Evolutionary conservation across 73 alveolate genomes (phyloP).

Genomic region (Durusdinium trenchii): DNA sequence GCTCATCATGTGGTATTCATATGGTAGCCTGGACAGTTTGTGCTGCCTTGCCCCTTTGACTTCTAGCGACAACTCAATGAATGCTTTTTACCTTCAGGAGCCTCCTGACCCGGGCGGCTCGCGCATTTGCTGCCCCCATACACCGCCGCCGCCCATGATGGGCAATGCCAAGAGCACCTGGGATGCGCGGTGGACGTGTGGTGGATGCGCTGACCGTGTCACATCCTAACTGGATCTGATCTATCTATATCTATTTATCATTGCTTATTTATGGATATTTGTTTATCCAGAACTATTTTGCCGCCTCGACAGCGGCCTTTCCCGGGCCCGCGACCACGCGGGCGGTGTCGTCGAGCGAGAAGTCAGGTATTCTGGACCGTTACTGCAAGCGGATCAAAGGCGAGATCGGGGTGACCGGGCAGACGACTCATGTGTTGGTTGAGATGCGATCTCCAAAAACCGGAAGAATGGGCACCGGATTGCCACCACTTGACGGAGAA

Average conservation of each 20-base stretch:
- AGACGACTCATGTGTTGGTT: too few species aligned
- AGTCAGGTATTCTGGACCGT: conserved; percentile 66
- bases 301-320: background rate
- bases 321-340: background rate
- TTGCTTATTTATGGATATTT: too few species aligned
- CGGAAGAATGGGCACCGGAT: too few species aligned
- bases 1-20: too few species aligned
- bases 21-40: too few species aligned
- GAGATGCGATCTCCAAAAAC: too few species aligned
- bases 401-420: background rate
- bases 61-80: too few species aligned
- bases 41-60: too few species aligned
- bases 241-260: too few species aligned
- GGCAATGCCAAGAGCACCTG: conserved; percentile 57
- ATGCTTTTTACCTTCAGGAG: background rate
- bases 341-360: too few species aligned
- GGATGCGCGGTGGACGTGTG: background rate
- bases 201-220: background rate
- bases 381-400: conserved; percentile 86
- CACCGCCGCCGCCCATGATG: conserved; percentile 89
- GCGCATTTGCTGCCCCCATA: conserved; percentile 38
- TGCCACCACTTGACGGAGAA: too few species aligned
- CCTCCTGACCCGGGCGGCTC: conserved; percentile 48
- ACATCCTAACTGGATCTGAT: background rate
- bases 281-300: background rate